These are phyloP conservation scores for Penicillium argentinense DNA, from an alignment of 495 filamentous ascomycete genomes.

Conservation along the genomic window DNA sequence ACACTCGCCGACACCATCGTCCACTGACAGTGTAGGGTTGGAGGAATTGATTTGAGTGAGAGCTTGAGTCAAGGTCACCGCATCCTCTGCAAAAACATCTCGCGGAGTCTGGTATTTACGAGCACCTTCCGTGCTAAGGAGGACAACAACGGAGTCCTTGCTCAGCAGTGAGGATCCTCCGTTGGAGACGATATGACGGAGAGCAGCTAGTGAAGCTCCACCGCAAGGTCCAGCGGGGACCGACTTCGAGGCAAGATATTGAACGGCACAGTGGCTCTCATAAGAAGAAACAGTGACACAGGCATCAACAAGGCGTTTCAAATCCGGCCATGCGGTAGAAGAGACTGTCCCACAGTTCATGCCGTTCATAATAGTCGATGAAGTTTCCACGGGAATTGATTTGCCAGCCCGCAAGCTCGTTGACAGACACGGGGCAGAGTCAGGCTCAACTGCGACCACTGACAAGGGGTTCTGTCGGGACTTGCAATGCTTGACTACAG, in stretches of 20 bases:
- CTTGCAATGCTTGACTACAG: conserved; percentile 60
- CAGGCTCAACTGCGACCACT: conserved; percentile 62
- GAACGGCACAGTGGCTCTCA: conserved; percentile 53
- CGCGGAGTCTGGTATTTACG: conserved; percentile 35
- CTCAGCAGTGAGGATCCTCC: conserved; percentile 32
- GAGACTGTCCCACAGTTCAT: conserved; percentile 70
- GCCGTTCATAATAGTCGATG: conserved; percentile 63
- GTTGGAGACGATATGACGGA: conserved; percentile 42
- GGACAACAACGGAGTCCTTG: conserved; percentile 52
- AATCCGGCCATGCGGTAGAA: conserved; percentile 56
- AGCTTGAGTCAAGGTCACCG: conserved; percentile 34
- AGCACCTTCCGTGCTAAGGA: conserved; percentile 50
- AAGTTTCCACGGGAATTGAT: conserved; percentile 45
- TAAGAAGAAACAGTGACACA: conserved; percentile 55
- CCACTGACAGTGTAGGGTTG: conserved; percentile 39
- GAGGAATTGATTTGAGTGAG: conserved; percentile 47
- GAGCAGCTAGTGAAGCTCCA: conserved; percentile 57
- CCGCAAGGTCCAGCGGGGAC: conserved; percentile 65
- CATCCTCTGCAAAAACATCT: conserved; percentile 34
- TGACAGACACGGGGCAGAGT: conserved; percentile 60
- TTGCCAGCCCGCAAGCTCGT: conserved; percentile 47
- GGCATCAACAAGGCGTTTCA: conserved; percentile 57
- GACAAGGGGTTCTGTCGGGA: conserved; percentile 24
- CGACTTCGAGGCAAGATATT: conserved; percentile 43
- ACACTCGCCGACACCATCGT: conserved; percentile 40